These are phyloP conservation scores for Lunularia cruciata DNA, from an alignment of 225 moss, liverwort and hornwort genomes.

Conservation along the genomic window DNA sequence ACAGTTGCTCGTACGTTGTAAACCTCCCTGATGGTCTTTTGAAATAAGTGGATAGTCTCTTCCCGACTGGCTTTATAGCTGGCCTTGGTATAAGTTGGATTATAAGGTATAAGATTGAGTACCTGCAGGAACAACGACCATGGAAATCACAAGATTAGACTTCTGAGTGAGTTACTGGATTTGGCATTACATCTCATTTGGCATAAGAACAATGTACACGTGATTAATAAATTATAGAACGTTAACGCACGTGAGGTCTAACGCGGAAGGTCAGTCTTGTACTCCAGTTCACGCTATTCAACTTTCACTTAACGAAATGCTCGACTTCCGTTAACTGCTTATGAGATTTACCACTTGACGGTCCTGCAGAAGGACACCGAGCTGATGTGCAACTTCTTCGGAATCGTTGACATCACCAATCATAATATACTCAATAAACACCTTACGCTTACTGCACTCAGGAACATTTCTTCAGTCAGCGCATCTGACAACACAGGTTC, in stretches of 20 bases:
- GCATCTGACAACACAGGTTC: neutral
- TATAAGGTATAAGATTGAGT: conserved; percentile 92
- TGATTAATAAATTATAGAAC: too few relatives aligned
- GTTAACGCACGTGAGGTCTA: too few relatives aligned
- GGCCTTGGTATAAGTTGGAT: conserved; percentile 65
- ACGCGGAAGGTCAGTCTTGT: too few relatives aligned
- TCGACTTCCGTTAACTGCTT: too few relatives aligned
- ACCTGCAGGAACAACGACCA: conserved; percentile 48
- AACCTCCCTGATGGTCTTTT: conserved; percentile 75
- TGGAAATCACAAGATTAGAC: neutral
- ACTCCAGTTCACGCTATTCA: too few relatives aligned
- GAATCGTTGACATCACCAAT: conserved; percentile 89
- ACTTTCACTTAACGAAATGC: too few relatives aligned
- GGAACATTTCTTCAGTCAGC: neutral
- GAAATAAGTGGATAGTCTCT: conserved; percentile 53
- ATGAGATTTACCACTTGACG: conserved; percentile 67
- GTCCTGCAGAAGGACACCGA: conserved; percentile 72
- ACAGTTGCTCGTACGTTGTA: conserved; percentile 80
- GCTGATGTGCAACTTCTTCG: conserved; percentile 79
- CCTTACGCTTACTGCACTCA: conserved; percentile 68
- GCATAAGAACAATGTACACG: too few relatives aligned
- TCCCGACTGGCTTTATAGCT: conserved; percentile 62
- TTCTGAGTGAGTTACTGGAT: too few relatives aligned
- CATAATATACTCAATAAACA: conserved; percentile 96
- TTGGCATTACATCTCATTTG: too few relatives aligned